These are phyloP conservation scores for Trichoderma sp. DNA, from an alignment of 2,329 filamentous ascomycete species.

Conservation along the genomic window DNA sequence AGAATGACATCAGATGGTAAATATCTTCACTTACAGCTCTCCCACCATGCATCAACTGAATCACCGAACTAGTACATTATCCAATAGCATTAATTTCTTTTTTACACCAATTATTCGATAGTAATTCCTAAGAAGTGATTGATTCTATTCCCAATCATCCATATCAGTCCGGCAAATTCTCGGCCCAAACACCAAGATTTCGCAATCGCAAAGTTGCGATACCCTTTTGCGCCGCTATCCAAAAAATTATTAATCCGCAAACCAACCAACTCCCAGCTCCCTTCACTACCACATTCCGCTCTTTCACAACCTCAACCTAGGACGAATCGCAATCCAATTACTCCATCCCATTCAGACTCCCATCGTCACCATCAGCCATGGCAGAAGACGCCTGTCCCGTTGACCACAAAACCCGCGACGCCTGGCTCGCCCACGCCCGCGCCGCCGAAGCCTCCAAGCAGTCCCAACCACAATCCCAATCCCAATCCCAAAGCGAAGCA, in stretches of 20 bases:
- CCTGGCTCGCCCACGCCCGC: conserved; percentile 73
- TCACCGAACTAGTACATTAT: too few relatives aligned
- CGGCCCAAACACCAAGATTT: conserved; percentile 18
- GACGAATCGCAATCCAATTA: not conserved
- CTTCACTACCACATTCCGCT: not conserved
- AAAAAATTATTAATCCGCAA: not conserved
- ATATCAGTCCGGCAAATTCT: conserved; percentile 16
- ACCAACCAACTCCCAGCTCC: not conserved
- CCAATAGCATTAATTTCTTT: not conserved
- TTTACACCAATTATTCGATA: not conserved
- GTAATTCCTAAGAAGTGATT: not conserved
- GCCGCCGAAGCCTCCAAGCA: conserved; percentile 42
- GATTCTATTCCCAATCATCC: not conserved
- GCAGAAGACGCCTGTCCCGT: conserved; percentile 66
- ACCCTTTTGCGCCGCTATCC: not conserved
- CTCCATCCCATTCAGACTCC: accelerated
- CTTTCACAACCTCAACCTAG: not conserved
- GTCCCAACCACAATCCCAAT: not conserved
- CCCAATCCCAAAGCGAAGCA: conserved; percentile 15
- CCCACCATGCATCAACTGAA: not conserved
- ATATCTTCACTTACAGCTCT: not conserved
- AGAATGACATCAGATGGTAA: not conserved
- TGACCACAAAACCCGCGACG: conserved; percentile 82
- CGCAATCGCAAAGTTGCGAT: conserved; percentile 17
- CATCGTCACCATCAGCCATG: conserved; percentile 24